Base-by-base conservation (phyloP, 1,284 basidiomycete species). In the Agroathelia rolfsii region DNA sequence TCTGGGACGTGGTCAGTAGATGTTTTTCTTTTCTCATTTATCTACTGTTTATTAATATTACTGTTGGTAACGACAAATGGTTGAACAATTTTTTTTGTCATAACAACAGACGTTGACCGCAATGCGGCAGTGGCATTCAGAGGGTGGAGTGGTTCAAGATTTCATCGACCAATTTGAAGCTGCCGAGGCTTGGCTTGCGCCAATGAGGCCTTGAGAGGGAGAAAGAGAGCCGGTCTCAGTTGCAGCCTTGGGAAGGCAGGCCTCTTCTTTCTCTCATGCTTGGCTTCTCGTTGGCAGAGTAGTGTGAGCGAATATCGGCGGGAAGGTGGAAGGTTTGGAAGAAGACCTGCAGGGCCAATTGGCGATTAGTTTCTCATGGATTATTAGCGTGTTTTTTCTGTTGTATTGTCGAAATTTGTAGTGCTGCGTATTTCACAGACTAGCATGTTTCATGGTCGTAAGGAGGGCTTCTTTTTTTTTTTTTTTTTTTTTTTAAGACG, bases 111-210 rank as follows among this genome's bases (percentile, higher is more conserved):
- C 90, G 47, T 73, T 96, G 59, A 73, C 74, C 32, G 89, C 87
- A 47, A 85, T 97, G 65, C 69, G 89, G 56, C 78, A 82, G 43
- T 66, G 97, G 56, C 80, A 86, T 56, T 77, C 78, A 36, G 85
- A 93, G 55, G 75, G 75, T 30, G 73, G 78, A 21, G 81, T 89
- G 35, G 61, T 85, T 46, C 69, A 73, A 27, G 82, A 92, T 53
- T 60, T 97, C 56, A 86, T 86, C 51, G 79, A 85, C 58, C 86
- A 94, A 63, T 98, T 98, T 59, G 89, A 94, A 63, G 77, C 77
- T 37, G 94, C 94, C 11, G 86, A 97, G 58, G 73, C 73, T 40
- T 97, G 92, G 92, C 64, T 97, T 48, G 75, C 72, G 47, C 90
- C 88, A 36, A 90, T 92, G 85, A 64, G 87, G 47, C 86, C 86